phyloP scores from a whole-genome alignment of 768 basidiomycete species.

The Russula olivacea region DNA sequence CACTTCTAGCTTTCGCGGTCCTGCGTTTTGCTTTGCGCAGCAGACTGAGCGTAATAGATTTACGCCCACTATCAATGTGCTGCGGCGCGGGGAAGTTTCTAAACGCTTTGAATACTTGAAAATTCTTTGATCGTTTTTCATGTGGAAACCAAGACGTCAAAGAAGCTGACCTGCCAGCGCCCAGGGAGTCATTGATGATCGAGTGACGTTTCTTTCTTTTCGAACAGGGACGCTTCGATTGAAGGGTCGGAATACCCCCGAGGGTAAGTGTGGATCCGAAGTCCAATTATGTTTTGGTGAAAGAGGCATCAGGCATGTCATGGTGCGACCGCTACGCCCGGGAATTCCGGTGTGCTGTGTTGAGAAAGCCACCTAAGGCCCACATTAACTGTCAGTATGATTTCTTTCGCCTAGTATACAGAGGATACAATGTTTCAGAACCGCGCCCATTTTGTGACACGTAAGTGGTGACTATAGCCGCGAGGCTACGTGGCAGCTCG shows the following conservation, averaged over 20 bases:
- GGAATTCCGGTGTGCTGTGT: background rate
- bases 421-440: background rate
- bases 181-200: slow-evolving; percentile 1
- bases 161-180: background rate
- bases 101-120: background rate
- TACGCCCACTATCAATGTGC: background rate
- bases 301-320: background rate
- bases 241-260: background rate
- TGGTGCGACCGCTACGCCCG: slow-evolving; percentile 10
- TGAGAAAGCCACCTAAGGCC: slow-evolving; percentile 1
- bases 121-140: background rate
- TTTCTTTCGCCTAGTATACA: background rate
- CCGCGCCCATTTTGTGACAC: background rate
- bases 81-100: background rate
- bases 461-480: background rate
- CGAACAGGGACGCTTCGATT: slow-evolving; percentile 6
- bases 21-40: background rate
- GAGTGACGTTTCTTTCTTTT: slow-evolving; percentile 9
- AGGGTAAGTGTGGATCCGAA: background rate
- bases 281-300: background rate
- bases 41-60: background rate
- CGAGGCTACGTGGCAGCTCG: background rate
- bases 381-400: background rate
- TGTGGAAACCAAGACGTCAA: background rate
- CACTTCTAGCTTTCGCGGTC: slow-evolving; percentile 6